Conservation (phyloP, 805 yeast species). For the Saccharomycopsis babjevae region DNA sequence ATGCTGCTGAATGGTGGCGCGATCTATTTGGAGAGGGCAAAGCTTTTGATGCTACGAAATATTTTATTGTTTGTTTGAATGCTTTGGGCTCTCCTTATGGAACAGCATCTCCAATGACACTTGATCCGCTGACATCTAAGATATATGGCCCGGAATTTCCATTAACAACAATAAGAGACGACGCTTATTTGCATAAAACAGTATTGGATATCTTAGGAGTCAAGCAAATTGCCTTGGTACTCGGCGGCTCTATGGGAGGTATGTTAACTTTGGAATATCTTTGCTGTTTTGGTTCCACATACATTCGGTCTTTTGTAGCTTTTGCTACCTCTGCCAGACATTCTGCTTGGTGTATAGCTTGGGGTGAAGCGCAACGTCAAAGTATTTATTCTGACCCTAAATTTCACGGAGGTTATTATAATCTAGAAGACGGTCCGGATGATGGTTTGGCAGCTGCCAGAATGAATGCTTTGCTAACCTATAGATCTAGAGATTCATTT, state of each 20-base stretch:
- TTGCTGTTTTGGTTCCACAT: slow-evolving; percentile 59
- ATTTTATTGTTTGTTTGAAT: slow-evolving; percentile 78
- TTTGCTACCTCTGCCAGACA: slow-evolving; percentile 91
- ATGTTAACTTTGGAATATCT: slow-evolving; percentile 78
- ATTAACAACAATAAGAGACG: slow-evolving; percentile 86
- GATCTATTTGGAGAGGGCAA: slow-evolving; percentile 77
- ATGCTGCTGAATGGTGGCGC: slow-evolving; percentile 98
- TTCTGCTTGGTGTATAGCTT: slow-evolving; percentile 97
- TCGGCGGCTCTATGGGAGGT: slow-evolving; percentile 99
- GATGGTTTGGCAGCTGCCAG: slow-evolving; percentile 92
- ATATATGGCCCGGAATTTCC: slow-evolving; percentile 95
- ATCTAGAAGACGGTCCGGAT: slow-evolving; percentile 66
- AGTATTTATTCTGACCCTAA: slow-evolving; percentile 92
- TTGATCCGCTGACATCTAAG: slow-evolving; percentile 64
- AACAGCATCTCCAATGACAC: slow-evolving; percentile 80
- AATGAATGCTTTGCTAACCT: slow-evolving; percentile 91
- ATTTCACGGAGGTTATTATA: slow-evolving; percentile 82
- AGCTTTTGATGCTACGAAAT: slow-evolving; percentile 86
- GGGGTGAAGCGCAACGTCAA: slow-evolving; percentile 98
- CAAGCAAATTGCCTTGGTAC: slow-evolving; percentile 67
- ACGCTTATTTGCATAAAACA: slow-evolving; percentile 65
- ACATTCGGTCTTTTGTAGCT: slow-evolving; percentile 65
- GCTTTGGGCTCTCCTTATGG: slow-evolving; percentile 97
- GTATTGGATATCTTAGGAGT: slow-evolving; percentile 76
- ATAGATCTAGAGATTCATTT: slow-evolving; percentile 84